Percentiles rank a stretch among this genome's conserved stretches.
Evolutionary conservation across 495 filamentous ascomycete genomes (phyloP).

Genomic region (Daldinia childiae): DNA sequence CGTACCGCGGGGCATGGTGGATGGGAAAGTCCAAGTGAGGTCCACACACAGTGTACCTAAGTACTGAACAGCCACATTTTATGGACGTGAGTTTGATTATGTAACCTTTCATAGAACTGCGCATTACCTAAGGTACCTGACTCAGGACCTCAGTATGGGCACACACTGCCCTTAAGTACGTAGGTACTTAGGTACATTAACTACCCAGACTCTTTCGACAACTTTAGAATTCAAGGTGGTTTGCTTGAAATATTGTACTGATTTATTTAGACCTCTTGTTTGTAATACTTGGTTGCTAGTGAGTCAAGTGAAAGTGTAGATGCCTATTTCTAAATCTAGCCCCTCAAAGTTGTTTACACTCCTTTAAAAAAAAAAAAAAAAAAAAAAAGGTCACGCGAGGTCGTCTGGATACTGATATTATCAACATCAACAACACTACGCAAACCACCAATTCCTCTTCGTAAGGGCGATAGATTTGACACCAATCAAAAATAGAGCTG

Average conservation of each 20-base stretch:
- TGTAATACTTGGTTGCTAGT: background rate
- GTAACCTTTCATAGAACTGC: no score
- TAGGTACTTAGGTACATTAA: background rate
- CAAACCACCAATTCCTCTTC: background rate
- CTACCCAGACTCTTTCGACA: background rate
- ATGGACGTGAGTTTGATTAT: no score
- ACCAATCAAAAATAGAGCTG: background rate
- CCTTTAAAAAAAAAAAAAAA: background rate
- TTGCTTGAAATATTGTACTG: background rate
- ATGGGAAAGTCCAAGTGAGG: background rate
- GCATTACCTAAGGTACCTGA: no score
- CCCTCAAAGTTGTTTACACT: background rate
- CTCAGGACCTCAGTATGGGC: no score
- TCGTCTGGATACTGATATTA: background rate
- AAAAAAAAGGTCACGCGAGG: constrained; percentile 1
- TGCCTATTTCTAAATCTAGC: background rate
- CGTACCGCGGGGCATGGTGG: constrained; percentile 6
- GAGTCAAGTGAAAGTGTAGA: background rate
- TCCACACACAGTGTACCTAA: background rate
- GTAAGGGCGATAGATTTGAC: background rate
- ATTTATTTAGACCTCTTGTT: background rate
- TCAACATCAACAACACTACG: background rate
- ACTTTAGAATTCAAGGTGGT: background rate
- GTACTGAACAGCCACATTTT: background rate
- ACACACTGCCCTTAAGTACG: background rate